Evolutionary conservation across 2,329 filamentous ascomycete species (phyloP).

Genomic region (Ascochyta fabae): DNA sequence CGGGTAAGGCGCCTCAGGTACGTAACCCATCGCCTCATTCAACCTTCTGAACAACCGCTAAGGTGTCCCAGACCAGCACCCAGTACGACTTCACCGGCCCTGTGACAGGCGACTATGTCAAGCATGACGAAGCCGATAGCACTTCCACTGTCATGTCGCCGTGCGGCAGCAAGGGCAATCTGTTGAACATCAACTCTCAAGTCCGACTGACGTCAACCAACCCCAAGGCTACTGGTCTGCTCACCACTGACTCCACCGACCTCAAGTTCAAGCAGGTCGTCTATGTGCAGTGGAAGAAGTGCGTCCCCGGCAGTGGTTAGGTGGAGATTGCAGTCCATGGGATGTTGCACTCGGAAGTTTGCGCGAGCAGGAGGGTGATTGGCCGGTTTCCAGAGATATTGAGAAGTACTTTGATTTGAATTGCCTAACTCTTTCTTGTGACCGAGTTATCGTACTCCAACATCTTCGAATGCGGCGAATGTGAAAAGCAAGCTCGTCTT

Average conservation of each 20-base stretch:
- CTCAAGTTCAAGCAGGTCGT: slow-evolving; percentile 55
- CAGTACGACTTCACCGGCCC: slow-evolving; percentile 51
- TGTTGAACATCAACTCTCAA: slow-evolving; percentile 63
- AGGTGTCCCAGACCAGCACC: slow-evolving; percentile 41
- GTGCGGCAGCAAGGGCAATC: slow-evolving; percentile 56
- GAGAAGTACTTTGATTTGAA: too few relatives aligned
- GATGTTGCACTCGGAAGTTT: too few relatives aligned
- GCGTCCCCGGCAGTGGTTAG: slow-evolving; percentile 22
- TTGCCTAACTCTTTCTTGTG: too few relatives aligned
- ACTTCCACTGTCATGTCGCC: slow-evolving; percentile 60
- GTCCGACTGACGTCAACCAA: slow-evolving; percentile 49
- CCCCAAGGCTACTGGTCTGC: slow-evolving; percentile 46
- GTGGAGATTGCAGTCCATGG: background rate
- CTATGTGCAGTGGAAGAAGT: slow-evolving; percentile 55
- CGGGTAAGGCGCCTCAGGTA: slow-evolving; percentile 54
- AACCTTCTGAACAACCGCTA: background rate
- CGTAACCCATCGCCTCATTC: background rate
- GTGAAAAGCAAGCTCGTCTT: too few relatives aligned
- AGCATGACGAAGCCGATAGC: slow-evolving; percentile 52
- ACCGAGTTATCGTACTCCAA: too few relatives aligned
- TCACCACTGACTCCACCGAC: slow-evolving; percentile 59
- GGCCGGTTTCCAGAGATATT: too few relatives aligned
- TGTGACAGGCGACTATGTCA: slow-evolving; percentile 47
- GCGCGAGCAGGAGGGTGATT: too few relatives aligned
- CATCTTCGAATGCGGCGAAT: too few relatives aligned